Evolutionary conservation across 1,284 basidiomycete species (phyloP).

Genomic region (Hymenochaete sp.): DNA sequence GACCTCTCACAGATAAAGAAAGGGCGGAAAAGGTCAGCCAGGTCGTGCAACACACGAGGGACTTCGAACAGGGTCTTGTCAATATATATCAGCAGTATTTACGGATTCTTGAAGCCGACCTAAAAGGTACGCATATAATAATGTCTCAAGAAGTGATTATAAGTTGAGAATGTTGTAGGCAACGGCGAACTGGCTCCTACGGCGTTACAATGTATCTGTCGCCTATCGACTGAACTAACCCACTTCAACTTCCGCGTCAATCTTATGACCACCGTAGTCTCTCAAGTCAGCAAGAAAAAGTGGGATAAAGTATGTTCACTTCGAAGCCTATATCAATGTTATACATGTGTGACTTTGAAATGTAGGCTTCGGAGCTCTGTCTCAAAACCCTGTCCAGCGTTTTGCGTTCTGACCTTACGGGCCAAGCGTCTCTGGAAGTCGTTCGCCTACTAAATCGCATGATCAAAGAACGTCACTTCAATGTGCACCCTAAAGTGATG

Average conservation of each 20-base stretch:
- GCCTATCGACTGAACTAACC: constrained; percentile 72
- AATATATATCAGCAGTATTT: constrained; percentile 85
- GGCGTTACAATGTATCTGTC: constrained; percentile 81
- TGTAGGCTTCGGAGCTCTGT: constrained; percentile 72
- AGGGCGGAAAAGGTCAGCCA: constrained; percentile 92
- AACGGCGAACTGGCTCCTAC: constrained; percentile 65
- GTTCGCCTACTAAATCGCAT: constrained; percentile 91
- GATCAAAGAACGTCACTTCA: constrained; percentile 90
- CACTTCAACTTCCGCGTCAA: constrained; percentile 98
- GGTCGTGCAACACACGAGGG: constrained; percentile 82
- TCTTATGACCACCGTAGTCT: constrained; percentile 83
- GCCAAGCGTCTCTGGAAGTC: constrained; percentile 77
- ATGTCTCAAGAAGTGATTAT: constrained; percentile 11
- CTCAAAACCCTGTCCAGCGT: constrained; percentile 73
- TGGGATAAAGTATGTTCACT: constrained; percentile 70
- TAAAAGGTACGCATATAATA: constrained; percentile 54
- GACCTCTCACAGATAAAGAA: constrained; percentile 83
- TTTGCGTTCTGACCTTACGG: constrained; percentile 74
- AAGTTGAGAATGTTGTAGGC: constrained; percentile 35
- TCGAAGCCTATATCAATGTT: constrained; percentile 9
- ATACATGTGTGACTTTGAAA: constrained; percentile 8
- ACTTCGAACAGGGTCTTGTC: constrained; percentile 96
- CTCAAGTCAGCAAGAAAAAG: constrained; percentile 73
- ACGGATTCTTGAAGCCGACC: constrained; percentile 74
- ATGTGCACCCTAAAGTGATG: constrained; percentile 84